Base-by-base conservation (phyloP, 352 stramenopile genomes). In the Thraustochytrium sp. region DNA sequence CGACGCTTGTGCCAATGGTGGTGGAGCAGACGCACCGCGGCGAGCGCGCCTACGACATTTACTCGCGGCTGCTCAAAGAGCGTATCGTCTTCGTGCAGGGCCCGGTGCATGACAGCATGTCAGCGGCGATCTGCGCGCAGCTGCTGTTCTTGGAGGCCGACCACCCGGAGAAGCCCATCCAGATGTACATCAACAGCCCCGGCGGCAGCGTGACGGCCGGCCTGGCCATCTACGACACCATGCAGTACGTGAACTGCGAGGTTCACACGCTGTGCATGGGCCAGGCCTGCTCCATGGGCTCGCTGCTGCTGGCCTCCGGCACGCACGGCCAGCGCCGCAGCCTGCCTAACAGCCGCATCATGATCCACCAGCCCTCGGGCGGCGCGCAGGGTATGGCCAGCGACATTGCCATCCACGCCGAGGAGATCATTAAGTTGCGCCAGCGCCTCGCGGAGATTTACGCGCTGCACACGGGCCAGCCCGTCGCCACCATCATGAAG, bases 141-240 rank as follows among this genome's bases (percentile, higher is more conserved):
- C 86, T 96, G 0, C 84, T 96, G 2, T 96, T 94, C 85, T 72
- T 96, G 31, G 92, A 95, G 85, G 86, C 94, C 4, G 96, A 98
- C 85, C 90, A 96, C 64, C 96, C 96, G 0, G 91, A 97, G 76
- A 97, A 97, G 85, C 94, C 97, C 59, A 90, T 98, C 49, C 97
- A 94, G 90, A 98, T 98, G 94, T 99, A 99, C 88, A 98, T 99
- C 85, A 99, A 99, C 88, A 97, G 91, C 63, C 96, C 96, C 13
- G 96, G 96, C 13, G 96, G 96, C 38, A 89, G 97, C 40, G 96
- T 99, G 34, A 99, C 94, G 37, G 97, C 96, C 5, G 96, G 96
- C 0, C 90, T 98, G 76, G 94, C 95, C 23, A 98, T 99, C 89
- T 99, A 99, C 88, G 96, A 99, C 90, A 99, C 96, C 8, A 99